These are phyloP conservation scores for Cornus controversa DNA, from an alignment of 148 eudicot species.

Conservation along the genomic window DNA sequence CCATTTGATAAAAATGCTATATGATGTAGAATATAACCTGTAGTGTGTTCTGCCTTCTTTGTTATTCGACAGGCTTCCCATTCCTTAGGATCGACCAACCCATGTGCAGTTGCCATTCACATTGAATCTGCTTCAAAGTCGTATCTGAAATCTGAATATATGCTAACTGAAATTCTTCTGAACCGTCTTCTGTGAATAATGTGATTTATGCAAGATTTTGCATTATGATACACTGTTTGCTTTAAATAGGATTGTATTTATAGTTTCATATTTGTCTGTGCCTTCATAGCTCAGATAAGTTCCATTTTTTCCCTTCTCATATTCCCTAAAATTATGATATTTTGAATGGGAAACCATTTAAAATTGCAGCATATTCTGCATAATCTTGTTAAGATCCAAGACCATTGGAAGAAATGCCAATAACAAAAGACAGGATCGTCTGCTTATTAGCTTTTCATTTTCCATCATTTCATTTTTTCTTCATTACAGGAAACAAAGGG, in stretches of 20 bases:
- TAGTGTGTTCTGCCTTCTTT: too few species aligned
- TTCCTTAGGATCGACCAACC: too few species aligned
- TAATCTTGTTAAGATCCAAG: not conserved
- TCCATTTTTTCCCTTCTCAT: not conserved
- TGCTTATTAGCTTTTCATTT: not conserved
- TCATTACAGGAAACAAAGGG: conserved; percentile 68
- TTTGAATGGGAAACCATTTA: not conserved
- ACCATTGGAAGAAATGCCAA: not conserved
- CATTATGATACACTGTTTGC: not conserved
- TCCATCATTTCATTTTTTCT: not conserved
- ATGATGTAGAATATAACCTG: too few species aligned
- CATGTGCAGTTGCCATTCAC: too few species aligned
- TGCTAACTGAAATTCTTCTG: not conserved
- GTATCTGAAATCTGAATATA: too few species aligned
- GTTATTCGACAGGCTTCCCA: too few species aligned
- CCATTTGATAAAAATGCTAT: too few species aligned
- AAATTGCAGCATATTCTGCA: not conserved
- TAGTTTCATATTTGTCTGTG: not conserved
- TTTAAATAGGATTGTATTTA: not conserved
- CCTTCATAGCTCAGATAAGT: not conserved
- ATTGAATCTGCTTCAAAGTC: too few species aligned
- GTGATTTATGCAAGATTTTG: not conserved
- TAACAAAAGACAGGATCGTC: too few species aligned
- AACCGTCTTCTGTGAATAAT: not conserved
- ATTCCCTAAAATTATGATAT: not conserved